Evolutionary conservation across 371 early-diverging fungal species (phyloP), one percentile per base, ranked within the genome.

Genomic region (Dinochytrium kinnereticum): DNA sequence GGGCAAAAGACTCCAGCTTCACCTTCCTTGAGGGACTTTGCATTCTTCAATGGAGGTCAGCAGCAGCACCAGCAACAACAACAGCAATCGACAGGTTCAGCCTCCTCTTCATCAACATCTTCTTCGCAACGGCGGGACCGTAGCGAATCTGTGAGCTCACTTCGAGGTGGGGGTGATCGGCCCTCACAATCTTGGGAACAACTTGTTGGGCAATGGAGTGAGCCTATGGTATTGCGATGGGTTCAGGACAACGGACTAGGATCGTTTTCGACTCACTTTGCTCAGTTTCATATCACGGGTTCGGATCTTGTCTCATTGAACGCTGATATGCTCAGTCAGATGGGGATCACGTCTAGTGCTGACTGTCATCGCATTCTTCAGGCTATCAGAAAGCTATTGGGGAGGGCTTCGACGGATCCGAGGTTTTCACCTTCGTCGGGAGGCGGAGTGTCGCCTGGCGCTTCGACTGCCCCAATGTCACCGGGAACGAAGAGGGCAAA

Each of bases 141-240:
- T 44, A 44, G 44, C 19, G 44, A 44, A 44, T 13, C 13, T 19
- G 44, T 44, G 44, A 44, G 19, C 19, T 44, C 19, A 44, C 19
- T 19, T 7, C 13, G 44, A 44, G 44, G 44, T 44, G 44, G 44
- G 44, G 19, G 44, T 19, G 44, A 44, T 44, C 7, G 13, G 13
- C 44, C 44, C 44, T 19, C 17, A 36, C 61, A 61, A 37, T 37
- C 61, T 17, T 61, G 36, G 10, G 61, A 61, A 17, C 30, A 28
- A 13, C 61, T 61, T 13, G 36, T 61, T 5, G 36, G 36, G 13
- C 61, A 61, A 61, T 61, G 61, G 61, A 61, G 34, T 7, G 61
- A 61, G 26, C 34, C 34, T 2, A 31, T 34, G 31, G 61, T 61
- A 10, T 7, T 34, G 61, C 3, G 13, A 3, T 61, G 61, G 61